Percentiles rank a stretch among this genome's conserved stretches.
Evolutionary conservation across 345 rosid genomes (phyloP).

Genomic region (Lepidium aucheri): DNA sequence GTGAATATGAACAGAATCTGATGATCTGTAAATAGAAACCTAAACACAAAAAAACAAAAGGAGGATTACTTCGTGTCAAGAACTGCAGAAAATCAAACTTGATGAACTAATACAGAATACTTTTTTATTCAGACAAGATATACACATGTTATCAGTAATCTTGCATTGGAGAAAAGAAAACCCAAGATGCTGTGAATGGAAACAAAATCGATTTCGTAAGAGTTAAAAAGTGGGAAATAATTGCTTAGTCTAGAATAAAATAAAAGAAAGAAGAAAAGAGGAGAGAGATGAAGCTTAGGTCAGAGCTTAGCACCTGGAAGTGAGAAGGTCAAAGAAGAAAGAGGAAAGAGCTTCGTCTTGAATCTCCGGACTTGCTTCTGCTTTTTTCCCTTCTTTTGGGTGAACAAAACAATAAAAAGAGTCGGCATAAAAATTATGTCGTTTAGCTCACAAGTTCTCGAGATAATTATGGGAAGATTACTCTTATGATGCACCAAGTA

Average conservation of each 20-base stretch:
- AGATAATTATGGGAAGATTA: background rate
- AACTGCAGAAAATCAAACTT: background rate
- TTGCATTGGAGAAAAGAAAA: background rate
- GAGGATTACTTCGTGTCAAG: background rate
- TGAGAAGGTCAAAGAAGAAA: background rate
- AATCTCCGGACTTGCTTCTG: background rate
- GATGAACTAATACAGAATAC: background rate
- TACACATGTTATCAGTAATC: background rate
- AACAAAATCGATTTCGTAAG: background rate
- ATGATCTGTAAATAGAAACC: slow-evolving; percentile 10
- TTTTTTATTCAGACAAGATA: background rate
- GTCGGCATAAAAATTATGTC: background rate
- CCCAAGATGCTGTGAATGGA: background rate
- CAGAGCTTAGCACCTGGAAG: slow-evolving; percentile 5
- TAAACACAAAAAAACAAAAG: background rate
- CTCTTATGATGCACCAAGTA: too few species aligned
- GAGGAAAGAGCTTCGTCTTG: background rate
- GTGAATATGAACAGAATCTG: background rate
- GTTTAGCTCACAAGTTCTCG: background rate
- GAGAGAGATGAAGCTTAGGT: slow-evolving; percentile 6
- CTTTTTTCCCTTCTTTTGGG: background rate
- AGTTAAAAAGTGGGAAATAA: background rate
- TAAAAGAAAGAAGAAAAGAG: background rate
- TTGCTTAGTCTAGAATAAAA: background rate
- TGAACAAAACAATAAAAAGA: background rate